A percentile compares a stretch with the other conserved stretches of the same genome.
Conservation (phyloP, 2,329 filamentous ascomycete species). For the Epichloe hybrida region DNA sequence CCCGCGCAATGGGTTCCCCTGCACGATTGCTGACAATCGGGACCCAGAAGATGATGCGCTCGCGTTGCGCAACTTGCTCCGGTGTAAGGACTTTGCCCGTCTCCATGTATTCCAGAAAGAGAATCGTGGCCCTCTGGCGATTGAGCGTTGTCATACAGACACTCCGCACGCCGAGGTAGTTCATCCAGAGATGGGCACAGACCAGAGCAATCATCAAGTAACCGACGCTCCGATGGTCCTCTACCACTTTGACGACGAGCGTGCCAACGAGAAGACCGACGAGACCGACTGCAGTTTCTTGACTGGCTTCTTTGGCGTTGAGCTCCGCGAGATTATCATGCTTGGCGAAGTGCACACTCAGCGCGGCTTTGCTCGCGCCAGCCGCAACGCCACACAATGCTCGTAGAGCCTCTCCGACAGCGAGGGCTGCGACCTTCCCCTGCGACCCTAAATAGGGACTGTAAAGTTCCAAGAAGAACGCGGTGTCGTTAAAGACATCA, state of each 20-base stretch:
- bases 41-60: constrained; percentile 45
- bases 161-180: constrained; percentile 71
- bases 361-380: constrained; percentile 75
- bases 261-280: constrained; percentile 78
- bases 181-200: constrained; percentile 64
- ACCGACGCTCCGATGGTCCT: constrained; percentile 61
- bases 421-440: constrained; percentile 36
- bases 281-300: constrained; percentile 86
- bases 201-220: constrained; percentile 58
- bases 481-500: constrained; percentile 77
- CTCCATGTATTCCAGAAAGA: constrained; percentile 47
- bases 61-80: constrained; percentile 47
- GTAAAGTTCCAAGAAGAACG: constrained; percentile 74
- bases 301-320: constrained; percentile 88
- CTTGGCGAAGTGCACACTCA: constrained; percentile 83
- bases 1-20: constrained; percentile 17
- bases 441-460: constrained; percentile 55
- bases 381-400: constrained; percentile 79
- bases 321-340: constrained; percentile 82
- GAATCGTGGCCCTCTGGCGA: constrained; percentile 69
- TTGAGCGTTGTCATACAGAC: constrained; percentile 79
- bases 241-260: constrained; percentile 63
- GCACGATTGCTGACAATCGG: constrained; percentile 17
- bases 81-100: constrained; percentile 45
- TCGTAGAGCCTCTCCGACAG: constrained; percentile 36